Conservation (phyloP, 148 eudicot species). For the Chenopodium quinoa region DNA sequence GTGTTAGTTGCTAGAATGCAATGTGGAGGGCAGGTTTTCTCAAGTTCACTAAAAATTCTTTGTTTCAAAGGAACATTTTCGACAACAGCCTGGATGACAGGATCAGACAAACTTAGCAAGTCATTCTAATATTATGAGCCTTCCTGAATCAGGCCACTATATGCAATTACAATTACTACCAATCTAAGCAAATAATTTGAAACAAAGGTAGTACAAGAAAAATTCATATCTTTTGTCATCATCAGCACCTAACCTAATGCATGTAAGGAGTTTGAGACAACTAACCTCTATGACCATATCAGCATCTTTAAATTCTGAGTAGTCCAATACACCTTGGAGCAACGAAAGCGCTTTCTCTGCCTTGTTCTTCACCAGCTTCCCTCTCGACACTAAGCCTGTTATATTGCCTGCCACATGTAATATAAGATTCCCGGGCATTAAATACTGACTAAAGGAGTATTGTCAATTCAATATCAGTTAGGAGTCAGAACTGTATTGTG, state of each 20-base stretch:
- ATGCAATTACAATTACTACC: not conserved
- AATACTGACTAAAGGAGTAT: not conserved
- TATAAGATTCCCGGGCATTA: not conserved
- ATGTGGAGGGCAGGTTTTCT: slow-evolving; percentile 85
- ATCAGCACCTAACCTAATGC: not conserved
- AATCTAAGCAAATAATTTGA: too few species aligned
- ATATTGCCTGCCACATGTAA: slow-evolving; percentile 62
- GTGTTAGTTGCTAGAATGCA: slow-evolving; percentile 96
- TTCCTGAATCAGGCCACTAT: slow-evolving; percentile 2
- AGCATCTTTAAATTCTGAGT: slow-evolving; percentile 73
- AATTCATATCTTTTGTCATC: not conserved
- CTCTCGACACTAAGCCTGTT: slow-evolving; percentile 65
- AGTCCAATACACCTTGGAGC: slow-evolving; percentile 87
- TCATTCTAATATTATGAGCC: not conserved
- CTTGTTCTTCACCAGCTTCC: slow-evolving; percentile 63
- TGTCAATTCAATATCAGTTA: not conserved
- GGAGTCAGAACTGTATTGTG: not conserved
- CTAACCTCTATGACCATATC: slow-evolving; percentile 97
- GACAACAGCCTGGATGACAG: slow-evolving; percentile 70
- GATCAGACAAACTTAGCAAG: slow-evolving; percentile 23
- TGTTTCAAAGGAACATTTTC: slow-evolving; percentile 82
- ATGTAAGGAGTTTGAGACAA: slow-evolving; percentile 2
- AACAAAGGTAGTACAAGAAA: too few species aligned
- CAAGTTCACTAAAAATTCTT: slow-evolving; percentile 78
- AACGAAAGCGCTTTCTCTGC: slow-evolving; percentile 76